Percentiles rank a stretch among this genome's conserved stretches.
phyloP scores from a whole-genome alignment of 257 asterid genomes.

The Solanum infundibuliforme region DNA sequence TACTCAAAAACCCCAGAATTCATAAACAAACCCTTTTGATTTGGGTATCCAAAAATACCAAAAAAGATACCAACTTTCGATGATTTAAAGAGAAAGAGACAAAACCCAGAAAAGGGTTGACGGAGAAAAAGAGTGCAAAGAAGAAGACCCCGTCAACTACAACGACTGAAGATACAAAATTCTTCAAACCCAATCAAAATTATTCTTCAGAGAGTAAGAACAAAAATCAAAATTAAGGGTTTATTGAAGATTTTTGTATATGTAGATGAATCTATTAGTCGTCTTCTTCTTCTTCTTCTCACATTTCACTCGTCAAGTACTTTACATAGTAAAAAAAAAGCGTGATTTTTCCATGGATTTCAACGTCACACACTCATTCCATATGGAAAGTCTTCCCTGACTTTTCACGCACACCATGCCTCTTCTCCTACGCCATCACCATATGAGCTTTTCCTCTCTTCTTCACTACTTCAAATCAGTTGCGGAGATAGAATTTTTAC shows the following conservation, averaged over 20 bases:
- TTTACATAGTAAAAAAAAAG: neutral
- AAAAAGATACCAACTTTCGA: neutral
- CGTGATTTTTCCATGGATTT: neutral
- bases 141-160: neutral
- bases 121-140: constrained; percentile 19
- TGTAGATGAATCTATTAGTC: neutral
- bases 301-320: neutral
- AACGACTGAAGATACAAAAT: neutral
- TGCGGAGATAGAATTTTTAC: neutral
- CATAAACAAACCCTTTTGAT: neutral
- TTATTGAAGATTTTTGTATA: neutral
- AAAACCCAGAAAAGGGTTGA: constrained; percentile 8
- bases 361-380: neutral
- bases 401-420: neutral
- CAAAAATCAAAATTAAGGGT: neutral
- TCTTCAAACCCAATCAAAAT: neutral
- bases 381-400: neutral
- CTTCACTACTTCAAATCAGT: neutral
- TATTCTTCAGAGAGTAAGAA: neutral
- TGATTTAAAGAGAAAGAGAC: neutral
- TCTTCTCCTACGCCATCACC: neutral
- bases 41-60: neutral
- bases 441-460: neutral
- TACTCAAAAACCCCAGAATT: neutral
- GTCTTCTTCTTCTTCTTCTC: neutral